Evolutionary conservation across 257 asterid species (phyloP).

Genomic region (Buddleja alternifolia): DNA sequence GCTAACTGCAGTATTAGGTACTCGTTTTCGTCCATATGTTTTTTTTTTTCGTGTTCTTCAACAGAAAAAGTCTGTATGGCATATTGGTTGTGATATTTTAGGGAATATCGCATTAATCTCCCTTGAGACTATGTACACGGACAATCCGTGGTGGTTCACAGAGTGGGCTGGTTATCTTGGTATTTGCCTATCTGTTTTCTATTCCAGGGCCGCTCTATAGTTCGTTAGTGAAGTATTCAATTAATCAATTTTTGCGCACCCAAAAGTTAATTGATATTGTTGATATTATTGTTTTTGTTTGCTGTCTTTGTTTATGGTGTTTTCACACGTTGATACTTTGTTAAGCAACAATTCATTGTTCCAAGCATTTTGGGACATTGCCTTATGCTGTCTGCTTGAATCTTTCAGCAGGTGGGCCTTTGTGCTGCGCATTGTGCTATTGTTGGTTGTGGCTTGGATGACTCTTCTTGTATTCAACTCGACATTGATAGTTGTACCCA

Average conservation of each 20-base stretch:
- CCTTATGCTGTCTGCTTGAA: slow-evolving; percentile 40
- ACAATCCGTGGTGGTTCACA: no score
- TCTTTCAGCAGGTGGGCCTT: slow-evolving; percentile 85
- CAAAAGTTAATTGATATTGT: background rate
- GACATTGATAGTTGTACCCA: slow-evolving; percentile 79
- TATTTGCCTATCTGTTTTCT: background rate
- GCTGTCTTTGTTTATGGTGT: background rate
- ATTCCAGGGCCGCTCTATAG: background rate
- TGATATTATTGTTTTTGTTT: no score
- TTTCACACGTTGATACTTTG: background rate
- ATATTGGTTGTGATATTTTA: background rate
- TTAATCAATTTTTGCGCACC: background rate
- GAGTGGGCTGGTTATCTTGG: background rate
- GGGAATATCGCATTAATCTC: background rate
- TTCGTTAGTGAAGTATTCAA: background rate
- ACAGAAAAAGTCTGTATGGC: background rate
- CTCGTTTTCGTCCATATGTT: background rate
- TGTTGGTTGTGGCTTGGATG: slow-evolving; percentile 95
- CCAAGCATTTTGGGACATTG: slow-evolving; percentile 15
- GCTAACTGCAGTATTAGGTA: no score
- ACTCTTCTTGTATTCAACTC: slow-evolving; percentile 84
- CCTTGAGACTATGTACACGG: no score
- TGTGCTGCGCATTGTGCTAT: slow-evolving; percentile 79
- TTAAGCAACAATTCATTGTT: background rate
- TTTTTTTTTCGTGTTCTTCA: background rate